Evolutionary conservation across 495 filamentous ascomycete genomes (phyloP).

Genomic region (Daldinia concentrica): DNA sequence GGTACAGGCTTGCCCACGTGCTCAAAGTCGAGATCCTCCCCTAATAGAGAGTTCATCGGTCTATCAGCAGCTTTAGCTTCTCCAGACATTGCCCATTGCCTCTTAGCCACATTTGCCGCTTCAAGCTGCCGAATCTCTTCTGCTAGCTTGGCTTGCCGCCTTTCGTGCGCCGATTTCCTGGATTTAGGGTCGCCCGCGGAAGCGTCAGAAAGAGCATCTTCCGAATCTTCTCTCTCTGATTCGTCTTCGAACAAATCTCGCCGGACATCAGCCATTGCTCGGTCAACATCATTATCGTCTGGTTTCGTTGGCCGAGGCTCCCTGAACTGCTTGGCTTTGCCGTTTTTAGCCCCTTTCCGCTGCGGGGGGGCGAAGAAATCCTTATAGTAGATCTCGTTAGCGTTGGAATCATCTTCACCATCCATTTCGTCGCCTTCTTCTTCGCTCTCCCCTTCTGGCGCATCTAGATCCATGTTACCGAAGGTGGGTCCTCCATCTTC

Average conservation of each 20-base stretch:
- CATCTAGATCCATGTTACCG: constrained; percentile 70
- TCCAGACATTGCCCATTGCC: constrained; percentile 88
- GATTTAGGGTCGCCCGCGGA: constrained; percentile 64
- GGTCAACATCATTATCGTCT: constrained; percentile 73
- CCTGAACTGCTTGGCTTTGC: constrained; percentile 49
- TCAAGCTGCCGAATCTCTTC: constrained; percentile 93
- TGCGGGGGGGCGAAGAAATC: constrained; percentile 91
- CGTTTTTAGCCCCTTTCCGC: constrained; percentile 67
- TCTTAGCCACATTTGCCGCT: constrained; percentile 87
- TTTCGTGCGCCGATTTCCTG: constrained; percentile 81
- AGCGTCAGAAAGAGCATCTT: constrained; percentile 64
- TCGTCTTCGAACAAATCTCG: constrained; percentile 93
- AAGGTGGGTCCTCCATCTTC: constrained; percentile 82
- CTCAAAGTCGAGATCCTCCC: constrained; percentile 96
- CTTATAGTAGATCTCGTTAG: constrained; percentile 85
- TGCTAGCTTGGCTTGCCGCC: constrained; percentile 81
- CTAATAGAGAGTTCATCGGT: constrained; percentile 89
- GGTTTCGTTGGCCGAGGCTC: constrained; percentile 46
- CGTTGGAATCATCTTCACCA: constrained; percentile 66
- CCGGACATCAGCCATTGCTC: constrained; percentile 89
- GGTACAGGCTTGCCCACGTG: constrained; percentile 94
- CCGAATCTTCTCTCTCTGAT: constrained; percentile 63
- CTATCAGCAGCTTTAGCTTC: constrained; percentile 85
- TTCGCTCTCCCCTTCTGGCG: constrained; percentile 65
- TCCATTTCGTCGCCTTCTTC: constrained; percentile 63